Evolutionary conservation across 2,329 filamentous ascomycete genomes (phyloP), one percentile per base, ranked within the genome.

Genomic region (Colletotrichum sp.): DNA sequence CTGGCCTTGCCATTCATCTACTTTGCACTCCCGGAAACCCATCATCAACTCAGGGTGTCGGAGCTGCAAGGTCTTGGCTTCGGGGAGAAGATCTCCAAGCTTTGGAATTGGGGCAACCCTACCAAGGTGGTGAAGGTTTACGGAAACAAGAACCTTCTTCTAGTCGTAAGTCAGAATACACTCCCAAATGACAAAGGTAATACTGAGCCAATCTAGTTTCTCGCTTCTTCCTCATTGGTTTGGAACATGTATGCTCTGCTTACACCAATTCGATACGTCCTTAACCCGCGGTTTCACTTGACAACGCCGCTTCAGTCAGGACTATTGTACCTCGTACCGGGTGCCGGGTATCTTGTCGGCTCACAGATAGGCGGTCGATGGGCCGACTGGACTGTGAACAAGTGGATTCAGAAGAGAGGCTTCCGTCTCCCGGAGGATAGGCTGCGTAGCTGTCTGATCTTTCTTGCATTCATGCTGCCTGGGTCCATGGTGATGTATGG

Each of bases 311-410:
- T 95, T 18, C 89, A 94, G 78, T 91, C 90, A 0, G 93, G 93
- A 0, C 87, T 95, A 3, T 94, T 96, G 83, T 96, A 95, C 81
- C 90, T 96, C 24, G 93, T 93, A 0, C 94, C 94, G 0, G 94
- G 94, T 1, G 89, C 88, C 65, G 94, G 94, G 1, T 95, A 95
- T 79, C 83, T 95, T 1, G 71, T 91, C 0, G 93, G 94, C 1
- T 94, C 93, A 1, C 92, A 95, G 79, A 86, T 94, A 72, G 94
- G 94, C n/a, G 94, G 94, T 1, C 89, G 92, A 30, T 94, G 92
- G 86, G 93, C 94, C 0, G 94, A 95, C 81, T 85, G 90, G 77
- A 89, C 90, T 0, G 93, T 94, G 12, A 92, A 90, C 77, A 88
- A 88, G 75, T 95, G 90, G 86, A 94, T 94, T 64, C 83, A 83